A percentile compares a stretch with the other conserved stretches of the same genome.
phyloP scores from a whole-genome alignment of 345 rosid genomes.

The Jatropha curcas region DNA sequence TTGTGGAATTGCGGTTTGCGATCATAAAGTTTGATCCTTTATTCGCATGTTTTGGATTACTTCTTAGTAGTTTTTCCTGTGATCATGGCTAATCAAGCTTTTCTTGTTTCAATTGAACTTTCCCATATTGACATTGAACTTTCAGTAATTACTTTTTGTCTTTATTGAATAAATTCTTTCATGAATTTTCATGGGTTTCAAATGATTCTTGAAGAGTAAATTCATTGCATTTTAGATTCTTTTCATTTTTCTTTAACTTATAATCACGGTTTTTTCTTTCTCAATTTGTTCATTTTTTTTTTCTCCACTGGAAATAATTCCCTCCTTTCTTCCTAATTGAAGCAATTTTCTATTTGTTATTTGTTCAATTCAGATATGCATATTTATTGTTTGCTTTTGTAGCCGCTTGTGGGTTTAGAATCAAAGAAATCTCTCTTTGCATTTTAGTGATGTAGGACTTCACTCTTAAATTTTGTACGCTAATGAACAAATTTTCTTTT shows the following conservation, averaged over 20 bases:
- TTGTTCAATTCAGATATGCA: not conserved
- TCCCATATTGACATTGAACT: not conserved
- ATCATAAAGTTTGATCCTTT: constrained; percentile 6
- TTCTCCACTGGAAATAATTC: not conserved
- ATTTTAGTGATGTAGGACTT: not conserved
- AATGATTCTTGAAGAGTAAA: not conserved
- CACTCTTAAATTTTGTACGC: not conserved
- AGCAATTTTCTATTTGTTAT: not conserved
- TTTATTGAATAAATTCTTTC: not conserved
- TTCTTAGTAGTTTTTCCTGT: not conserved
- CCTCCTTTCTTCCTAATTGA: not conserved
- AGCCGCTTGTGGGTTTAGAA: not conserved
- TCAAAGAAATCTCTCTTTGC: not conserved
- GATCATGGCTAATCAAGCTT: constrained; percentile 16
- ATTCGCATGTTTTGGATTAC: not conserved
- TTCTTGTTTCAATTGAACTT: constrained; percentile 1
- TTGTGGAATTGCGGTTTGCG: not conserved
- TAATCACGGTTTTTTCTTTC: not conserved
- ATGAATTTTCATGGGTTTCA: not conserved
- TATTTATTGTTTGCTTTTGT: not conserved
- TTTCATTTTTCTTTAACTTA: not conserved
- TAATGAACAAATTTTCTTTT: not conserved
- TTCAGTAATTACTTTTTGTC: not conserved
- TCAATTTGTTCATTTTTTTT: not conserved
- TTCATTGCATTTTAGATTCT: not conserved